A percentile compares a stretch with the other conserved stretches of the same genome.
Conservation (phyloP, 78 protist species). For the Dictyostelium citrinum region DNA sequence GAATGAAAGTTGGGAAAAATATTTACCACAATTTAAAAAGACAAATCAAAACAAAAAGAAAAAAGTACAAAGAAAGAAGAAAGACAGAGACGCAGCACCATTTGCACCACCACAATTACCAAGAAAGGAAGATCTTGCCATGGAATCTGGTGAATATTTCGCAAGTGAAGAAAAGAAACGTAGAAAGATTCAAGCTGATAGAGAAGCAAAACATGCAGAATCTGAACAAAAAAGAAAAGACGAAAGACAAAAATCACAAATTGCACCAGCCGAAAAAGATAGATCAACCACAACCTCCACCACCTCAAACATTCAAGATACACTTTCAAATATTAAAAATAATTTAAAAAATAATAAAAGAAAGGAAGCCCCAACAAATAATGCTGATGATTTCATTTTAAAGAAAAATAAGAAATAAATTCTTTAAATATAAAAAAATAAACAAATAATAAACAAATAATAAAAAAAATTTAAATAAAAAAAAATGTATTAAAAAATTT, state of each 20-base stretch:
- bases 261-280: slow-evolving; percentile 59
- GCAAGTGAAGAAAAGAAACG: slow-evolving; percentile 77
- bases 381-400: slow-evolving; percentile 14
- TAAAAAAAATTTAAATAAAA: no score
- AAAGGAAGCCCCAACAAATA: slow-evolving; percentile 5
- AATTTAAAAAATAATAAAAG: slow-evolving; percentile 59
- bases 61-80: slow-evolving; percentile 41
- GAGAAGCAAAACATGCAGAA: slow-evolving; percentile 60
- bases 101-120: slow-evolving; percentile 48
- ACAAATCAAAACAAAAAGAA: slow-evolving; percentile 37
- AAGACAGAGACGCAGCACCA: slow-evolving; percentile 60
- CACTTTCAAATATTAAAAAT: slow-evolving; percentile 32
- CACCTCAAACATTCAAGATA: background rate
- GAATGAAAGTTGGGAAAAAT: slow-evolving; percentile 96
- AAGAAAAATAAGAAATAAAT: background rate
- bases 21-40: slow-evolving; percentile 96
- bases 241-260: background rate
- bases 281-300: background rate
- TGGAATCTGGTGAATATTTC: slow-evolving; percentile 95
- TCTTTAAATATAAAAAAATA: no score
- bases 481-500: no score
- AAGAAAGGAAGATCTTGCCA: slow-evolving; percentile 85
- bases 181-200: slow-evolving; percentile 3
- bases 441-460: no score
- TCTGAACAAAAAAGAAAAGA: slow-evolving; percentile 13